Percentiles rank a stretch among this genome's conserved stretches.
Conservation (phyloP, 139 green algal species). For the Tetraselmis chui region DNA sequence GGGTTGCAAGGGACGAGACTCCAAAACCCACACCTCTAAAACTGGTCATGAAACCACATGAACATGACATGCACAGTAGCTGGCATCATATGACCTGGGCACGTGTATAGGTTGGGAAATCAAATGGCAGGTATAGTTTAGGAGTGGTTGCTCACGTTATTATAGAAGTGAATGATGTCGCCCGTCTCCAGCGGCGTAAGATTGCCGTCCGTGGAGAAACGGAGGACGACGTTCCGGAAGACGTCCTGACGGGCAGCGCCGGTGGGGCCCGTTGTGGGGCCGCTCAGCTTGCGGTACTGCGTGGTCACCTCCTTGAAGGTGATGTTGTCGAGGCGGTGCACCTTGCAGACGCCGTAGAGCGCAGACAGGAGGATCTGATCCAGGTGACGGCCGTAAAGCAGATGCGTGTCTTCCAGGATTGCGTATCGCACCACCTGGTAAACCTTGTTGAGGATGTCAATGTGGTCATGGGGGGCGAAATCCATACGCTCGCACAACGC, state of each 20-base stretch:
- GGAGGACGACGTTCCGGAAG: constrained; percentile 60
- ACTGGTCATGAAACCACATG: too few relatives aligned
- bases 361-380: constrained; percentile 82
- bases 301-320: constrained; percentile 81
- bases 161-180: constrained; percentile 93
- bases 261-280: constrained; percentile 32
- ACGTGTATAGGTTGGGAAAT: too few relatives aligned
- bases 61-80: too few relatives aligned
- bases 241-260: constrained; percentile 41
- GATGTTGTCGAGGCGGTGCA: constrained; percentile 34
- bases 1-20: too few relatives aligned
- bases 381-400: constrained; percentile 85
- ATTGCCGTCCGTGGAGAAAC: background rate
- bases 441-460: constrained; percentile 31
- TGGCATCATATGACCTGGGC: too few relatives aligned
- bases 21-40: too few relatives aligned
- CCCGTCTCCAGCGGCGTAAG: constrained; percentile 24
- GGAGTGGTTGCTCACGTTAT: too few relatives aligned
- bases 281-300: constrained; percentile 64
- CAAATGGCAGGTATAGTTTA: too few relatives aligned
- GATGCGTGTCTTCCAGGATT: constrained; percentile 62
- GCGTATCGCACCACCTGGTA: constrained; percentile 54
- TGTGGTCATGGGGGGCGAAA: background rate
- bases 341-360: constrained; percentile 89
- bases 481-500: constrained; percentile 25